phyloP scores from a whole-genome alignment of 148 eudicot genomes.

The Silene conica region DNA sequence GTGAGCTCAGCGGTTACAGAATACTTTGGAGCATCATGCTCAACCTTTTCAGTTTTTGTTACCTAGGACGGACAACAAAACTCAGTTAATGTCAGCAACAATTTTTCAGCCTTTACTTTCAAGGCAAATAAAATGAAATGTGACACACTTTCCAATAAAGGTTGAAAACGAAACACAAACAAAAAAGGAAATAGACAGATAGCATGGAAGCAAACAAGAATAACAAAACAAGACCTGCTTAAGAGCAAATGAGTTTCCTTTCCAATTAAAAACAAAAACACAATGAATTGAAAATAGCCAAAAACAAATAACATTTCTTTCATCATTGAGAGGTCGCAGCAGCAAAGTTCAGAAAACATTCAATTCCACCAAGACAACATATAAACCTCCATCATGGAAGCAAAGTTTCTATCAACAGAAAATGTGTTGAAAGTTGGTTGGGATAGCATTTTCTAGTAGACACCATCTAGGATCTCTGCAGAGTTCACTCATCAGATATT shows the following conservation, averaged over 20 bases:
- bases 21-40: slow-evolving; percentile 75
- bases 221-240: background rate
- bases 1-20: slow-evolving; percentile 49
- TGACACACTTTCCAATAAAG: background rate
- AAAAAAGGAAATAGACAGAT: background rate
- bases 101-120: background rate
- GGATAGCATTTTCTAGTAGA: background rate
- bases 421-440: background rate
- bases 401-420: background rate
- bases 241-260: background rate
- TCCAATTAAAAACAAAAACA: background rate
- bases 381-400: background rate
- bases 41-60: slow-evolving; percentile 69
- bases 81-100: slow-evolving; percentile 1
- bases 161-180: background rate
- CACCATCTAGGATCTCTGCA: background rate
- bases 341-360: background rate
- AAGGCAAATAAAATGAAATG: background rate
- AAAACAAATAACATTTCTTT: too few relatives aligned
- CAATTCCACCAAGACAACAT: background rate
- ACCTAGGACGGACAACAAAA: slow-evolving; percentile 43
- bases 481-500: too few relatives aligned
- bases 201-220: slow-evolving; percentile 7
- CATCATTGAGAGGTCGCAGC: background rate
- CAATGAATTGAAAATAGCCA: background rate